These are phyloP conservation scores for Phytophthora meadii DNA, from an alignment of 352 stramenopile species.

Conservation along the genomic window DNA sequence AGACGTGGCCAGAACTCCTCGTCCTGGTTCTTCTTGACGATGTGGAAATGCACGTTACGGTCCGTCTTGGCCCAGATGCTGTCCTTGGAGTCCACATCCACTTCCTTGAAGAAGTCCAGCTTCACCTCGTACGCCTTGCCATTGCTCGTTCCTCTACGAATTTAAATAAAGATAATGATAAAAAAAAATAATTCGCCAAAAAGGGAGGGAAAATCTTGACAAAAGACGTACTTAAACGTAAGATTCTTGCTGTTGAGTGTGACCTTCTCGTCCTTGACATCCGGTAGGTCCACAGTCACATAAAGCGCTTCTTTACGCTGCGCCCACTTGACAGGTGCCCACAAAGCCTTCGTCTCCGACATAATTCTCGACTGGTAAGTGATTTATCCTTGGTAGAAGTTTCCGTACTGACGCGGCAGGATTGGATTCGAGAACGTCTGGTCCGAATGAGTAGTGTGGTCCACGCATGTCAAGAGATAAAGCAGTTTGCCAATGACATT, in stretches of 20 bases:
- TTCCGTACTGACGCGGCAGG: conserved; percentile 19
- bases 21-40: conserved; percentile 95
- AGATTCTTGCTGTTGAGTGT: conserved; percentile 90
- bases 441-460: conserved; percentile 12
- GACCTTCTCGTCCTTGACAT: conserved; percentile 95
- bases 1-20: conserved; percentile 96
- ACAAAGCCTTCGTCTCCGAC: conserved; percentile 64
- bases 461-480: conserved; percentile 6
- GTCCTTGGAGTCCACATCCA: conserved; percentile 89
- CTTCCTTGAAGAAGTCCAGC: conserved; percentile 96
- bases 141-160: conserved; percentile 85
- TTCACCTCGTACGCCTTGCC: conserved; percentile 94
- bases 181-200: not conserved
- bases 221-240: conserved; percentile 75
- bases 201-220: conserved; percentile 5
- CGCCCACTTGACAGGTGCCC: conserved; percentile 95
- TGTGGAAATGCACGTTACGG: conserved; percentile 96
- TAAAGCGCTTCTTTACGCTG: conserved; percentile 97
- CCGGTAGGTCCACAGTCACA: conserved; percentile 95
- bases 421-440: conserved; percentile 46
- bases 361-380: conserved; percentile 21
- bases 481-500: conserved; percentile 3
- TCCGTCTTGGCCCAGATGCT: conserved; percentile 96
- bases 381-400: conserved; percentile 13
- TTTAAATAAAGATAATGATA: conserved; percentile 9